Base-by-base conservation (phyloP, 805 yeast species). In the Priceomyces carsonii region DNA sequence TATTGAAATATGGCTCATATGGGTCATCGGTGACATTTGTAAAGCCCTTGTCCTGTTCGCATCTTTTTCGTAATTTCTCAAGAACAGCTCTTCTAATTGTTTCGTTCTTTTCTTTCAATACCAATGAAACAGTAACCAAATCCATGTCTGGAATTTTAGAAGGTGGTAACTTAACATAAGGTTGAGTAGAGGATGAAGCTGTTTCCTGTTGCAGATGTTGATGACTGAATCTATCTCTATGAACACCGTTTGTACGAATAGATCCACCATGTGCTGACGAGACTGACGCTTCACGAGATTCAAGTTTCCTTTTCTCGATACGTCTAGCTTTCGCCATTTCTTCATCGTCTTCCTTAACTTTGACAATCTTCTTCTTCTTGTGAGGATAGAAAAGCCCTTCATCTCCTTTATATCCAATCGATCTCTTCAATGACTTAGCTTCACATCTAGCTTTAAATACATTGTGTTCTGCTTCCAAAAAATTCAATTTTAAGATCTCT, bases 111-210 rank as follows among this genome's bases (percentile, higher is more conserved):
- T 82, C 90, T 31, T 77, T 70, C 32, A 85, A 63, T 15, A 88
- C 80, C 29, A 79, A 74, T 36, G 85, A 85, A 8, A 89, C 90
- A 5, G 95, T 86, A 16, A 85, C 82, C 41, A 91, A 69, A 30
- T 88, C 95, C 73, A 90, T 74, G 59, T 91, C 97, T 10, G 98
- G 97, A 44, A 91, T 85, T 60, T 88, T 86, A 1, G 96, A 85
- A 24, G 93, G 83, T 3, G 96, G 95, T 25, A 88, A 59, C 50
- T 85, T 82, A 47, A 88, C 95, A 63, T 89, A 85, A 16, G 95
- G 89, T 53, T 86, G 91, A 24, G 72, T 71, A 55, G 42, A 67
- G 3, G 61, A 43, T 12, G 55, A 36, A 16, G 52, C 39, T 35
- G 40, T 44, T 17, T 48, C 43, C 31, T 38, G 44, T 21, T 28